Evolutionary conservation across 225 moss, liverwort and hornwort genomes (phyloP).

Genomic region (Sphagnum contortum): DNA sequence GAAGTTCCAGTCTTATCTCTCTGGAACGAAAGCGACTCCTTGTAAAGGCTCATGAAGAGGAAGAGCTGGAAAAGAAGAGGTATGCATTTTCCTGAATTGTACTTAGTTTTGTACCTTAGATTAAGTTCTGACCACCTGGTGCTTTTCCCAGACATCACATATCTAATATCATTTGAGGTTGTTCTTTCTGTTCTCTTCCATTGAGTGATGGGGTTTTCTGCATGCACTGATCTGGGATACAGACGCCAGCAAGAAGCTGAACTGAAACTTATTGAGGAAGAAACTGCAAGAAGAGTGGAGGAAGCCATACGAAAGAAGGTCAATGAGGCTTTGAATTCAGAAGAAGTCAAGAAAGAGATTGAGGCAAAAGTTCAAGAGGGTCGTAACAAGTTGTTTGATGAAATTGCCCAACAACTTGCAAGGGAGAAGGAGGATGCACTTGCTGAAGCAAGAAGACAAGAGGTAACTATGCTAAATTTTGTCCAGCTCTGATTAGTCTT

Average conservation of each 20-base stretch:
- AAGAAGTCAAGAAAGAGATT: constrained; percentile 73
- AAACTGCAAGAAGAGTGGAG: constrained; percentile 75
- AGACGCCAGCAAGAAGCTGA: constrained; percentile 87
- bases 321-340: constrained; percentile 65
- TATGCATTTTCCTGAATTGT: constrained; percentile 9
- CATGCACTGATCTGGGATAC: constrained; percentile 28
- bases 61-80: constrained; percentile 89
- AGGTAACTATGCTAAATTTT: constrained; percentile 4
- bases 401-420: constrained; percentile 65
- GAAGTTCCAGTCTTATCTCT: constrained; percentile 58
- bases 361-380: constrained; percentile 70
- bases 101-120: no score
- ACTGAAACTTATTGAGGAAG: constrained; percentile 78
- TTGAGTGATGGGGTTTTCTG: not conserved
- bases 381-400: constrained; percentile 70
- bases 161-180: no score
- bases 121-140: no score
- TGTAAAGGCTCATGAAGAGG: constrained; percentile 75
- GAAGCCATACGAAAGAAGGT: constrained; percentile 85
- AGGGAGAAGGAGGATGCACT: constrained; percentile 73
- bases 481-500: no score
- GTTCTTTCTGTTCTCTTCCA: no score
- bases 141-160: no score
- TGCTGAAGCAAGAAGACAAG: constrained; percentile 69
- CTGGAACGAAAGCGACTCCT: constrained; percentile 68